Evolutionary conservation across 352 stramenopile genomes (phyloP).

Genomic region (Phytophthora vignae): DNA sequence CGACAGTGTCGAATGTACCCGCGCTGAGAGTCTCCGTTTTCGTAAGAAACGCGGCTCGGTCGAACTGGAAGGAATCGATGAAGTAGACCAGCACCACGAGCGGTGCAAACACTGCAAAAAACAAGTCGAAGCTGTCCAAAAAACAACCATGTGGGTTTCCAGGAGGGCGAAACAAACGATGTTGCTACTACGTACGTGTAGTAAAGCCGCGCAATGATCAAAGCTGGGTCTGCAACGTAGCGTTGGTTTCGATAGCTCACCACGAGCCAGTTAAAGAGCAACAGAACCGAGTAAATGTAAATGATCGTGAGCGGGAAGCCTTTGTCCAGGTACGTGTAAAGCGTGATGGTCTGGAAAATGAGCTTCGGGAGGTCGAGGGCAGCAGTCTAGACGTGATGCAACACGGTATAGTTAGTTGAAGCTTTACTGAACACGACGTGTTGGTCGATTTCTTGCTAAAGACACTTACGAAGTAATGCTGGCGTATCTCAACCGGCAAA

Average conservation of each 20-base stretch:
- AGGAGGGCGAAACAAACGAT: too few species aligned
- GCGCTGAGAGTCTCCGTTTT: constrained; percentile 16
- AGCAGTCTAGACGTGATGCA: constrained; percentile 29
- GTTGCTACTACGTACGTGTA: constrained; percentile 31
- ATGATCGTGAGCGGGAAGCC: constrained; percentile 44
- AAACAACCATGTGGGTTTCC: background rate
- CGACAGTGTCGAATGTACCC: constrained; percentile 34
- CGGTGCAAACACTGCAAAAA: constrained; percentile 49
- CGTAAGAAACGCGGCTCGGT: constrained; percentile 27
- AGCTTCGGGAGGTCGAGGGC: constrained; percentile 48
- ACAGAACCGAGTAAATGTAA: constrained; percentile 39
- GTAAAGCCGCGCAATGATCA: constrained; percentile 38
- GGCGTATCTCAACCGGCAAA: constrained; percentile 10
- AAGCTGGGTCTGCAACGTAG: constrained; percentile 21
- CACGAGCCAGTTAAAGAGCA: constrained; percentile 43
- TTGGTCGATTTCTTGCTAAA: background rate
- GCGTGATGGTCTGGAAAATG: constrained; percentile 44
- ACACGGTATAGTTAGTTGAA: too few species aligned
- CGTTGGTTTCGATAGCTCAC: constrained; percentile 48
- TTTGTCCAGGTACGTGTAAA: constrained; percentile 38
- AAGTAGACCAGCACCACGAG: constrained; percentile 43
- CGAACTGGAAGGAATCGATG: constrained; percentile 42
- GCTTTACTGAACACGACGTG: background rate
- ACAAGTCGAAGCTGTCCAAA: constrained; percentile 41
- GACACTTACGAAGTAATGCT: constrained; percentile 10